Base-by-base conservation (phyloP, 306 rosid species). In the Prosopis cineraria region DNA sequence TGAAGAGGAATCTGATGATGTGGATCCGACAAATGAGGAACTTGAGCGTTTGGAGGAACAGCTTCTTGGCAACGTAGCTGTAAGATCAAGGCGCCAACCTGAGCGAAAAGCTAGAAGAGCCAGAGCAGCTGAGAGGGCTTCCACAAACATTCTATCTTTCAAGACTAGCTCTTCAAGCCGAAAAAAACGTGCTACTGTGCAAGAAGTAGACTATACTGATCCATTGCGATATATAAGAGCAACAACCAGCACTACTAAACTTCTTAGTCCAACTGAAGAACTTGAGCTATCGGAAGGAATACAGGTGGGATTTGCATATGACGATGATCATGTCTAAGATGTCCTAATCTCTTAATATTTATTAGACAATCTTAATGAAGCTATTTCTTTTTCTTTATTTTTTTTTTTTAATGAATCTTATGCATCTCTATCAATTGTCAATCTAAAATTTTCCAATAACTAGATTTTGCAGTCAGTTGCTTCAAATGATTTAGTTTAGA, bases 21-120 rank as follows among this genome's bases (percentile, higher is more conserved):
- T 56, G 80, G 93, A 83, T 68, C 90, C 81, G 67, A 68, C 85
- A 55, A 17, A 30, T 74, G 91, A 93, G 83, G 98, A 95, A 76
- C 96, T 89, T 78, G 85, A 88, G 81, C 16, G 3, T 25, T 74
- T 81, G 74, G 90, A 85, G 74, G 90, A 87, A 45, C 85, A 87
- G 72, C 85, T 89, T 73, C 81, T 87, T 45, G 50, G 76, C 30
- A 74, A 84, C 76, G 74, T 84, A 80, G 88, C 97, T 30, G 97
- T 89, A 59, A 92, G 90, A 85, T 92, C 99, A 7, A 87, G 45
- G 10, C 99, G 97, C 78, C 99, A 92, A 81, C 76, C 65, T 33
- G 99, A 95, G 86, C 80, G 97, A 79, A 95, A 89, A 85, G 96
- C 86, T 63, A 93, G 40, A 89, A 89, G 99, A 89, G 85, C 81